phyloP scores from a whole-genome alignment of 2,329 filamentous ascomycete species.

The Thielaviopsis euricoi region DNA sequence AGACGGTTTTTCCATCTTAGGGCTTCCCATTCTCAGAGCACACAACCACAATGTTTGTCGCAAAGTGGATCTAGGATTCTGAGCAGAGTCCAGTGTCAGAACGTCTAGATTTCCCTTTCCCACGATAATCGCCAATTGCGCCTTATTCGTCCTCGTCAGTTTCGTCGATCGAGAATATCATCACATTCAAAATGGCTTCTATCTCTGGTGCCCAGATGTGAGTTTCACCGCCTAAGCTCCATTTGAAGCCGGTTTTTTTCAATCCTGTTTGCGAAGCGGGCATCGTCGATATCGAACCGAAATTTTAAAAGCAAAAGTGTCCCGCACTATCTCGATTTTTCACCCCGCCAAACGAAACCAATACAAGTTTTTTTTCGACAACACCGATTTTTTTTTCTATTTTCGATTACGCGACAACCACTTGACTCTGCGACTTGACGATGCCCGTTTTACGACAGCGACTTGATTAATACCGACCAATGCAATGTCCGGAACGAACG shows the following conservation, averaged over 20 bases:
- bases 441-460: not conserved
- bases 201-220: slow-evolving; percentile 12
- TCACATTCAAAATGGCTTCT: slow-evolving; percentile 13
- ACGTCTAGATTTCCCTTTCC: slow-evolving; percentile 12
- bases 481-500: not conserved
- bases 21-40: slow-evolving; percentile 5
- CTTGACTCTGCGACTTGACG: not conserved
- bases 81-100: slow-evolving; percentile 9
- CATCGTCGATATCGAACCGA: slow-evolving; percentile 5
- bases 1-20: not conserved
- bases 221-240: slow-evolving; percentile 5
- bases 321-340: not conserved
- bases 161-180: slow-evolving; percentile 11
- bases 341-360: not conserved
- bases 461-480: not conserved
- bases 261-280: slow-evolving; percentile 1
- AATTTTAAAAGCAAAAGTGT: not conserved
- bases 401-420: not conserved
- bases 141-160: slow-evolving; percentile 11
- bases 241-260: not conserved
- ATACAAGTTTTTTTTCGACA: not conserved
- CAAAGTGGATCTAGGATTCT: slow-evolving; percentile 12
- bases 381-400: not conserved
- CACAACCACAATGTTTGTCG: slow-evolving; percentile 12
- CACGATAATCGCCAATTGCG: slow-evolving; percentile 12